Evolutionary conservation across 1,139 yeast genomes (phyloP).

Genomic region (Yarrowia galli): DNA sequence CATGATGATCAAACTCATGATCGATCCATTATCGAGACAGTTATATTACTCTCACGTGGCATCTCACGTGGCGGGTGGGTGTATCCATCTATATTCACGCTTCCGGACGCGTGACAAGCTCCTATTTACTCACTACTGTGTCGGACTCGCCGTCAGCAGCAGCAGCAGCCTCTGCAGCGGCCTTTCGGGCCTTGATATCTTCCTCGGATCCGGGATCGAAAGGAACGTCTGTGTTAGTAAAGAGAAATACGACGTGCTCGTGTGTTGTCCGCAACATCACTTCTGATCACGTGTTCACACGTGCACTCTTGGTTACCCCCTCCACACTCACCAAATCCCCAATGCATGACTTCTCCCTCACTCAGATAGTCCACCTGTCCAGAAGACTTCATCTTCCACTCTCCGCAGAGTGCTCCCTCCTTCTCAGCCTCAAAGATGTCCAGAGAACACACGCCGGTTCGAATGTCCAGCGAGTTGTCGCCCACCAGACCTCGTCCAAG

Average conservation of each 20-base stretch:
- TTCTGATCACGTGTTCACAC: too few relatives aligned
- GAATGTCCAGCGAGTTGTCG: slow-evolving; percentile 55
- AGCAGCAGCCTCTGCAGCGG: slow-evolving; percentile 37
- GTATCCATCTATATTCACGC: slow-evolving; percentile 11
- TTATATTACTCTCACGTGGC: slow-evolving; percentile 31
- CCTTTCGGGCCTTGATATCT: slow-evolving; percentile 43
- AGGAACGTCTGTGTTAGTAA: slow-evolving; percentile 33
- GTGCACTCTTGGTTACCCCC: too few relatives aligned
- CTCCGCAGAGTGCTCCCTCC: slow-evolving; percentile 46
- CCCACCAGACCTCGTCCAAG: slow-evolving; percentile 73
- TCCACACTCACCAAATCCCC: slow-evolving; percentile 73
- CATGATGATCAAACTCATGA: not conserved
- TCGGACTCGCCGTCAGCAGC: slow-evolving; percentile 42
- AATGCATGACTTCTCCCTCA: slow-evolving; percentile 89
- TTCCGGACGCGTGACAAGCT: not conserved
- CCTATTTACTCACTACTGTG: slow-evolving; percentile 36
- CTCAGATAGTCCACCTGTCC: slow-evolving; percentile 72
- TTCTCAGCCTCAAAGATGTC: slow-evolving; percentile 58
- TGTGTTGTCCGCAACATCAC: too few relatives aligned
- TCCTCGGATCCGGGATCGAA: slow-evolving; percentile 41
- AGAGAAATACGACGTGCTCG: too few relatives aligned
- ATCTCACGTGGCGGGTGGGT: slow-evolving; percentile 15
- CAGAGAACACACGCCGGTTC: slow-evolving; percentile 66
- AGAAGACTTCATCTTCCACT: slow-evolving; percentile 66
- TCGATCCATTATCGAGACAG: slow-evolving; percentile 23